Base-by-base conservation (phyloP, 495 filamentous ascomycete genomes). In the Chaetomium cochliodes region DNA sequence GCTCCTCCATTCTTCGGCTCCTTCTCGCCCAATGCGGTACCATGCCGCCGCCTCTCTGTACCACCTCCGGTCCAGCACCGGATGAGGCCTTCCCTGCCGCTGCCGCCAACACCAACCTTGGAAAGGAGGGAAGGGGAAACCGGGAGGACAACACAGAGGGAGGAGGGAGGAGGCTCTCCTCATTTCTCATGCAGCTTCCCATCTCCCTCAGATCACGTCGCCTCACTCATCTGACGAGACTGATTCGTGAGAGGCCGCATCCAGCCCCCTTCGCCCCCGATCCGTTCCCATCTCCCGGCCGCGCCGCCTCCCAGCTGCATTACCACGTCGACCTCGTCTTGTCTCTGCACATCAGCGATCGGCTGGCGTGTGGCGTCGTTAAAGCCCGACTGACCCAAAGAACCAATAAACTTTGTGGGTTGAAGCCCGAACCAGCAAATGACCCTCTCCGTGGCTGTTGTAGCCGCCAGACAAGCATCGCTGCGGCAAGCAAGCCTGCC, bases 111-210 rank as follows among this genome's bases (percentile, higher is more conserved):
- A 37, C 33, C 33, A 9, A 37, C 33, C 33, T 37, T 37, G 33
- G 33, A 37, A 37, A 1, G 30, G 7, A 33, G 30, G 30, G 9
- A 37, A 37, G 11, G 33, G 33, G 33, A 37, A 37, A 37, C 5
- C 33, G n/a, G 13, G 52, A 54, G 26, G 52, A 54, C 16, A 54
- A 50, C 47, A 22, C 7, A 42, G 18, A 28, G 9, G 13, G n/a
- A 28, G 16, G 52, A 23, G 12, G 8, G n/a, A n/a, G n/a, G n/a
- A n/a, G n/a, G n/a, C n/a, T n/a, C n/a, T 47, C 18, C 46, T 53
- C 44, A 56, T 54, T 47, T 63, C 60, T 53, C 49, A 3, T 56
- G 53, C 53, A 56, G 53, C 33, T 41, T 23, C 22, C 53, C 26
- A 28, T 62, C 60, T 55, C 39, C 60, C 60, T 55, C 61, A 57